Evolutionary conservation across 805 yeast species (phyloP).

Genomic region (Grigorovia humatica): DNA sequence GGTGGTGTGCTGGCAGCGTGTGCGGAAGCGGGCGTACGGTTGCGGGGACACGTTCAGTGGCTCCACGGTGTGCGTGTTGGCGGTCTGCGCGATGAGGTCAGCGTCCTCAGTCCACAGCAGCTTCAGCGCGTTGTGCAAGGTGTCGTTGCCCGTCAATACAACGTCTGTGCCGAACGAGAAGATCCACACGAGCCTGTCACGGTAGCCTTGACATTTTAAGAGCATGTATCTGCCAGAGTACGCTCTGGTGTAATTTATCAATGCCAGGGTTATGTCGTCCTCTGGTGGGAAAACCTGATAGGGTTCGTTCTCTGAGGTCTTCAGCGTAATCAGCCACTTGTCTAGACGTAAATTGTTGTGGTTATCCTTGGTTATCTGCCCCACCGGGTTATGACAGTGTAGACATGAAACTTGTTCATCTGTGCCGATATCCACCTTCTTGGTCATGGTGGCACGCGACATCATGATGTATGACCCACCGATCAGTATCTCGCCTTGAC

Average conservation of each 20-base stretch:
- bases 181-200: constrained; percentile 17
- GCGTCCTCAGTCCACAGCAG: constrained; percentile 13
- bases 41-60: constrained; percentile 6
- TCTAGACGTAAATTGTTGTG: constrained; percentile 11
- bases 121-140: constrained; percentile 14
- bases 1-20: background rate
- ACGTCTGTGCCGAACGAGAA: constrained; percentile 19
- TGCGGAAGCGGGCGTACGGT: constrained; percentile 5
- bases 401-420: constrained; percentile 9
- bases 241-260: constrained; percentile 14
- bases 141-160: constrained; percentile 5
- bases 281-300: constrained; percentile 10
- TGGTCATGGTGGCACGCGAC: constrained; percentile 7
- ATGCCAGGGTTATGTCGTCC: constrained; percentile 15
- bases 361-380: constrained; percentile 12
- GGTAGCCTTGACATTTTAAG: constrained; percentile 5
- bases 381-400: constrained; percentile 13
- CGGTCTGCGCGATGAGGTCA: background rate
- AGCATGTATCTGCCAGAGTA: constrained; percentile 18
- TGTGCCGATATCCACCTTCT: background rate
- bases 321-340: constrained; percentile 16
- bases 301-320: background rate
- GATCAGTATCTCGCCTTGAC: constrained; percentile 16
- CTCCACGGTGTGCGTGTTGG: constrained; percentile 13
- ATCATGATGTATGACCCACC: constrained; percentile 19